These are phyloP conservation scores for Penicillium nucicola DNA, from an alignment of 495 filamentous ascomycete species.

Conservation along the genomic window DNA sequence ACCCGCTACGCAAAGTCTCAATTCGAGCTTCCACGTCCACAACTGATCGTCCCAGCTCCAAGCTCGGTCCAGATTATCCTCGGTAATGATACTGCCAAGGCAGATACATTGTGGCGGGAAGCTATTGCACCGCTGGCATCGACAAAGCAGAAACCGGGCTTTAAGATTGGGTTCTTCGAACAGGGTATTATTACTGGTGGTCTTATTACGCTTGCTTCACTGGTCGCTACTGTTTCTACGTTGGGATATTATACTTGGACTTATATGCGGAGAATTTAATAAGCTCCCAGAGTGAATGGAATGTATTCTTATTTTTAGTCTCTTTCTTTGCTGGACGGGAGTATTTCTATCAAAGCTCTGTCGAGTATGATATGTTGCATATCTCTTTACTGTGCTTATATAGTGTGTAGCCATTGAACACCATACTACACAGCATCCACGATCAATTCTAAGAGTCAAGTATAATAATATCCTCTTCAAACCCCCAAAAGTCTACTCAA, in stretches of 20 bases:
- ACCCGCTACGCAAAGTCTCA: constrained; percentile 35
- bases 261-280: constrained; percentile 10
- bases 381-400: too few relatives aligned
- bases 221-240: constrained; percentile 22
- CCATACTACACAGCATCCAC: too few relatives aligned
- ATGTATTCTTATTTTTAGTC: background rate
- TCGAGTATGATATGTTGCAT: too few relatives aligned
- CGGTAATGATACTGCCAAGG: constrained; percentile 9
- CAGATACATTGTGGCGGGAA: constrained; percentile 22
- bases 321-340: background rate
- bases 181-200: constrained; percentile 47
- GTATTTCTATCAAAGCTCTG: too few relatives aligned
- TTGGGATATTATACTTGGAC: constrained; percentile 29
- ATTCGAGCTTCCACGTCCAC: constrained; percentile 41
- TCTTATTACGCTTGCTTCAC: constrained; percentile 22
- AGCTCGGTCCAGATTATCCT: constrained; percentile 15
- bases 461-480: too few relatives aligned
- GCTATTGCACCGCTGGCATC: constrained; percentile 33
- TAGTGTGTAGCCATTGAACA: too few relatives aligned
- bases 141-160: constrained; percentile 33
- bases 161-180: constrained; percentile 50
- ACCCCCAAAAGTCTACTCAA: too few relatives aligned
- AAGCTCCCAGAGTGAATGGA: background rate
- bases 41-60: constrained; percentile 23
- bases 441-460: too few relatives aligned